These are phyloP conservation scores for Diplogelasinospora grovesii DNA, from an alignment of 495 filamentous ascomycete genomes.

Conservation along the genomic window DNA sequence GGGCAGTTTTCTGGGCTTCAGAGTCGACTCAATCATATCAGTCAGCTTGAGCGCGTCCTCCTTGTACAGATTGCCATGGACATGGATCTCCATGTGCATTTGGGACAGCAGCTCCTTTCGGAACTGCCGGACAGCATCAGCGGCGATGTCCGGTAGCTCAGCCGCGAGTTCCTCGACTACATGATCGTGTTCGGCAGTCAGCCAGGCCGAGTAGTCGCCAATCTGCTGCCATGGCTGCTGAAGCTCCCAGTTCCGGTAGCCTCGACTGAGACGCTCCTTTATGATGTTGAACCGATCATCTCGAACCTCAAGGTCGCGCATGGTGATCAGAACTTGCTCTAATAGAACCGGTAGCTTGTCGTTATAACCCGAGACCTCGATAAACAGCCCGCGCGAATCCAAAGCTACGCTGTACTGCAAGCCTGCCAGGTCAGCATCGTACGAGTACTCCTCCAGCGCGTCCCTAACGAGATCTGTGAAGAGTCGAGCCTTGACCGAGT, in stretches of 20 bases:
- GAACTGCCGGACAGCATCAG: conserved; percentile 68
- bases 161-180: conserved; percentile 73
- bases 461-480: conserved; percentile 87
- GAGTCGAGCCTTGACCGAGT: conserved; percentile 66
- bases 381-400: conserved; percentile 65
- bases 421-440: conserved; percentile 91
- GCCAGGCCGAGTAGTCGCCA: conserved; percentile 73
- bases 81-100: conserved; percentile 78
- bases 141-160: conserved; percentile 67
- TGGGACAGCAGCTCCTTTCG: conserved; percentile 75
- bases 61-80: conserved; percentile 91
- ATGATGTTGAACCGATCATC: conserved; percentile 84
- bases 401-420: conserved; percentile 72
- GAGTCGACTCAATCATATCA: conserved; percentile 67
- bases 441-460: conserved; percentile 88
- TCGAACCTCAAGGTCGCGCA: conserved; percentile 76
- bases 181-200: conserved; percentile 69
- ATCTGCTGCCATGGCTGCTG: conserved; percentile 86
- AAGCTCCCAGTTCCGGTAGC: conserved; percentile 78
- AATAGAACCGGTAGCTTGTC: conserved; percentile 90
- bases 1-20: conserved; percentile 71
- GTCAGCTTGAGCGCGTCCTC: conserved; percentile 88
- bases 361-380: conserved; percentile 85
- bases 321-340: conserved; percentile 81
- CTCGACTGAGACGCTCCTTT: conserved; percentile 74